These are phyloP conservation scores for Pleurotus ostreatus DNA, from an alignment of 768 basidiomycete genomes.

Conservation along the genomic window DNA sequence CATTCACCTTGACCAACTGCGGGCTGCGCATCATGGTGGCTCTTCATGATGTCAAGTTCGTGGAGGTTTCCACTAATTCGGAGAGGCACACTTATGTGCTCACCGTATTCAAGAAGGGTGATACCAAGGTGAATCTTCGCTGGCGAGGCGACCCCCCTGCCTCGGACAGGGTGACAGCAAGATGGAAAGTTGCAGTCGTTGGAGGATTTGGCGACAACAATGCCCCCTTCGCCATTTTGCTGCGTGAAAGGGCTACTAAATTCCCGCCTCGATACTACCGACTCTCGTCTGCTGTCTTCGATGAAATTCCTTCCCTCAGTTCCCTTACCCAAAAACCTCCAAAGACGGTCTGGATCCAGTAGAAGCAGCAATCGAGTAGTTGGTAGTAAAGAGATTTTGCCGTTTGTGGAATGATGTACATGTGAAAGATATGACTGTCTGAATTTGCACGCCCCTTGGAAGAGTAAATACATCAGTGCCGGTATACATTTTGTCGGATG, in stretches of 20 bases:
- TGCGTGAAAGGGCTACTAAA: background rate
- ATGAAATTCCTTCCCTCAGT: background rate
- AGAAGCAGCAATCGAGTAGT: no score
- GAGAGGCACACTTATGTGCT: background rate
- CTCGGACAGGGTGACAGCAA: background rate
- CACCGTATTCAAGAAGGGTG: background rate
- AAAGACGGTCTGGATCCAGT: no score
- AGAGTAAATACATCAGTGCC: no score
- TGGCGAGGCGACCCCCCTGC: background rate
- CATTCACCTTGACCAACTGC: slow-evolving; percentile 1
- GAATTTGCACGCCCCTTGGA: no score
- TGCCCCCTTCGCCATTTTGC: background rate
- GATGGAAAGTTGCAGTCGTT: background rate
- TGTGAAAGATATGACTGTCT: no score
- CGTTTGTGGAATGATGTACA: no score
- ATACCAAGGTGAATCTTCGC: background rate
- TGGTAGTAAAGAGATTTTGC: no score
- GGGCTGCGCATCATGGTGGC: background rate
- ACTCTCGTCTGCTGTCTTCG: background rate
- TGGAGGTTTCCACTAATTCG: background rate
- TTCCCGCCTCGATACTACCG: background rate
- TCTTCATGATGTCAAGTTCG: background rate
- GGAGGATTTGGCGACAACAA: background rate
- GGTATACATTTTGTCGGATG: no score
- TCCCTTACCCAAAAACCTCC: no score